These are phyloP conservation scores for Vanderwaltozyma tropicalis DNA, from an alignment of 805 yeast genomes.

Conservation along the genomic window DNA sequence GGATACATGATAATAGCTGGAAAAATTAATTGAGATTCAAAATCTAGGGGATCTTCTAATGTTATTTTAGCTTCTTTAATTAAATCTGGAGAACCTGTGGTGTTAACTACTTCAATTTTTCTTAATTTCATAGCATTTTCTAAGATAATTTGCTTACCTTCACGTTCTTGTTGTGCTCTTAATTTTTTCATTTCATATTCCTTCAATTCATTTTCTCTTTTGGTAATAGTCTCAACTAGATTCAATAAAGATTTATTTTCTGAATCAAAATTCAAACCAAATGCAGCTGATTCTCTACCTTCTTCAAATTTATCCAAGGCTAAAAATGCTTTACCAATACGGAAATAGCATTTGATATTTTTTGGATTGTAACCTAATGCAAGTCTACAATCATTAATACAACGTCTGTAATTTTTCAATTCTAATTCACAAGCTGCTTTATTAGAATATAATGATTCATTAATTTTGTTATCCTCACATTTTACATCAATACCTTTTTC, in stretches of 20 bases:
- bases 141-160: slow-evolving; percentile 35
- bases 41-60: slow-evolving; percentile 56
- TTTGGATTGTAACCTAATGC: slow-evolving; percentile 56
- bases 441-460: slow-evolving; percentile 59
- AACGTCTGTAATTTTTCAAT: slow-evolving; percentile 69
- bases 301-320: slow-evolving; percentile 62
- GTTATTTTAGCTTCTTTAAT: slow-evolving; percentile 43
- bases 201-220: slow-evolving; percentile 30
- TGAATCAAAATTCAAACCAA: slow-evolving; percentile 53
- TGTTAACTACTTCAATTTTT: slow-evolving; percentile 39
- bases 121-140: slow-evolving; percentile 53
- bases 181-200: slow-evolving; percentile 20
- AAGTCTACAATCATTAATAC: slow-evolving; percentile 75
- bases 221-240: slow-evolving; percentile 34
- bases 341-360: slow-evolving; percentile 73
- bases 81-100: slow-evolving; percentile 46
- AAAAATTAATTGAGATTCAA: slow-evolving; percentile 67
- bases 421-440: slow-evolving; percentile 90
- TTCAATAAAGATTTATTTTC: slow-evolving; percentile 46
- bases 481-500: slow-evolving; percentile 68
- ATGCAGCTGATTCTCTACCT: slow-evolving; percentile 52
- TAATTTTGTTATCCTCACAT: slow-evolving; percentile 45
- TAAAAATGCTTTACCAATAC: slow-evolving; percentile 75
- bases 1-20: slow-evolving; percentile 81
- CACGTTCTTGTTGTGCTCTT: slow-evolving; percentile 24